Base-by-base conservation (phyloP, 2,329 filamentous ascomycete species). In the Calonectria pauciramosa region DNA sequence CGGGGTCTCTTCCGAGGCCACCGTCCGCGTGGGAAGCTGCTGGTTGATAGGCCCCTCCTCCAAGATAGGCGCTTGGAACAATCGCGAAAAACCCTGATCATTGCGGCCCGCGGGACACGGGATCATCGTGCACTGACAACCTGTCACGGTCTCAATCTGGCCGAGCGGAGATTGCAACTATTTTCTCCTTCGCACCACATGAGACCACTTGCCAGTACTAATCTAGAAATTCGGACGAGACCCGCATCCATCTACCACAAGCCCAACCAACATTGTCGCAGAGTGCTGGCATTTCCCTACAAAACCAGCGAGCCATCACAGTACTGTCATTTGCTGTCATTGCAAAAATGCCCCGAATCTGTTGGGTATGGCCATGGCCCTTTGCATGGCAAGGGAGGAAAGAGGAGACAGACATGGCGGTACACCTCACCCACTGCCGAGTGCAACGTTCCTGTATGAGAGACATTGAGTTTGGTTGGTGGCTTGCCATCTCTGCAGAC, bases 151-250 rank as follows among this genome's bases (percentile, higher is more conserved):
- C 63, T 64, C 49, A 23, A 70, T n/a, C 23, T 59, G 56, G 60
- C 67, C 38, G 64, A 69, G 68, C 72, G 68, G 68, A 72, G 56
- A 72, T 71, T 74, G 56, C 64, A 63, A 30, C 38, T 49, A 52
- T 56, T 34, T 63, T 49, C 69, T 72, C 69, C 72, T 68, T 65
- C 59, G 56, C 72, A 72, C 68, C 34, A 68, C 69, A 72, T 72
- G 63, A 72, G 54, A 38, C 69, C 72, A 71, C 32, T 59, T 68
- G 52, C 51, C 52, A 34, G 44, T 54, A 10, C 63, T 66, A 65
- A 51, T 51, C 59, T 49, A 32, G 56, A 26, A 69, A 49, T 47
- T 59, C 32, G 66, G 71, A 54, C 47, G 66, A 65, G 47, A 32
- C 47, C 49, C 30, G 49, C 32, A n/a, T 65, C 18, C 34, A 51